Evolutionary conservation across 345 rosid genomes (phyloP).

Genomic region (Pelargonium nanum): DNA sequence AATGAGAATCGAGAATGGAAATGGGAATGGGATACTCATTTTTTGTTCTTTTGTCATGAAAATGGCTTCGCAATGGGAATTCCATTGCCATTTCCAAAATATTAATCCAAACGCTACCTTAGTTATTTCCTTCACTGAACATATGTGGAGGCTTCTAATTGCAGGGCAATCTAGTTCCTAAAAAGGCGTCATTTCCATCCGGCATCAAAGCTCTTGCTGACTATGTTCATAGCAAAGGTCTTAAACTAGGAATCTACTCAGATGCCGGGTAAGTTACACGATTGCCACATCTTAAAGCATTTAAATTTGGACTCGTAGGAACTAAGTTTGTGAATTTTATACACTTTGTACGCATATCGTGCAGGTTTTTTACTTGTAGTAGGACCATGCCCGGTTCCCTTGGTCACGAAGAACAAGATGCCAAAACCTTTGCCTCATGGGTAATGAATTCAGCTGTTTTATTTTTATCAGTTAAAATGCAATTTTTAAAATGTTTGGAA

Average conservation of each 20-base stretch:
- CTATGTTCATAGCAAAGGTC: conserved; percentile 31
- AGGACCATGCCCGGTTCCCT: conserved; percentile 49
- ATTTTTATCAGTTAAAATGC: not conserved
- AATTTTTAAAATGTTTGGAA: not conserved
- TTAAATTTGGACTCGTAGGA: not conserved
- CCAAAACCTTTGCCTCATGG: conserved; percentile 46
- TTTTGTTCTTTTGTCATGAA: too few relatives aligned
- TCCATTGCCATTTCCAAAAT: too few relatives aligned
- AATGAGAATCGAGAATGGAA: too few relatives aligned
- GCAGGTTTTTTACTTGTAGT: conserved; percentile 33
- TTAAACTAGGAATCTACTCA: conserved; percentile 33
- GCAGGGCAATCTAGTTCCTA: conserved; percentile 34
- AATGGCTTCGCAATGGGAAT: too few relatives aligned
- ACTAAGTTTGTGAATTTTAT: not conserved
- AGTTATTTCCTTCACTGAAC: too few relatives aligned
- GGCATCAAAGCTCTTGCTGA: conserved; percentile 34
- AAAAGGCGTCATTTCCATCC: conserved; percentile 25
- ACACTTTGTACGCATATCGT: not conserved
- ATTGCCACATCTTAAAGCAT: not conserved
- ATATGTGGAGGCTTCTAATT: not conserved
- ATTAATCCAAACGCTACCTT: too few relatives aligned
- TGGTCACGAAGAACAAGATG: conserved; percentile 42
- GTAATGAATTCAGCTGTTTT: conserved; percentile 11
- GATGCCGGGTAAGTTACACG: conserved; percentile 33
- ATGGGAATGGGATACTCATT: too few relatives aligned